Evolutionary conservation across 2,329 filamentous ascomycete species (phyloP).

Genomic region (Aspergillus sp.): DNA sequence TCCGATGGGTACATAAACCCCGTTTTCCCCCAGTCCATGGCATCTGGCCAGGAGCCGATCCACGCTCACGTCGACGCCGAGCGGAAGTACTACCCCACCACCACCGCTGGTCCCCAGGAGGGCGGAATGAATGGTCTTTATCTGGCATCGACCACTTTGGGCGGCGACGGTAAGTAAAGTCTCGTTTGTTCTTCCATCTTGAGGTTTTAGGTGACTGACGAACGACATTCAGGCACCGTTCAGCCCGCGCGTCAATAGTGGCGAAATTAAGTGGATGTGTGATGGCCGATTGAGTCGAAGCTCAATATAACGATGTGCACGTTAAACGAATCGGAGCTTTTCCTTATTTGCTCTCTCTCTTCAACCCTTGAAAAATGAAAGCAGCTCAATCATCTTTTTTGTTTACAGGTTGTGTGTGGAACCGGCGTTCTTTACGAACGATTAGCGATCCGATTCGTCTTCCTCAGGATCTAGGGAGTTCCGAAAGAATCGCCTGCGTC

Average conservation of each 20-base stretch:
- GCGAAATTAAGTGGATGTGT: conserved; percentile 49
- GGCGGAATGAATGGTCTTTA: conserved; percentile 49
- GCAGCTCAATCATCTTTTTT: conserved; percentile 8
- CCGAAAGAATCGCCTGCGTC: neutral
- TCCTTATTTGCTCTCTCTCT: neutral
- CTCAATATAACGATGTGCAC: conserved; percentile 63
- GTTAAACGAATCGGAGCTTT: conserved; percentile 48
- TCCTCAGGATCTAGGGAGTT: neutral
- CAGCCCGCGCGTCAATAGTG: conserved; percentile 55
- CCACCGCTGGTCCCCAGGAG: conserved; percentile 41
- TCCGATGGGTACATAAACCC: conserved; percentile 64
- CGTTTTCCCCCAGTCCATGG: conserved; percentile 64
- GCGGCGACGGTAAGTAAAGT: conserved; percentile 45
- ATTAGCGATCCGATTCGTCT: neutral
- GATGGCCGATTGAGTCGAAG: conserved; percentile 67
- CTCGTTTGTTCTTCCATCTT: neutral
- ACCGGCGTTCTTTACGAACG: neutral
- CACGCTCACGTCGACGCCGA: conserved; percentile 63
- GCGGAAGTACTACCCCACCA: conserved; percentile 54
- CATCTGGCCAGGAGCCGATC: conserved; percentile 67
- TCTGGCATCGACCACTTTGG: conserved; percentile 47
- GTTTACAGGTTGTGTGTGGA: conserved; percentile 1
- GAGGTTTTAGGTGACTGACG: conserved; percentile 36
- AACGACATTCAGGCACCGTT: conserved; percentile 54
- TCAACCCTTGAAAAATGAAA: conserved; percentile 9